Percentiles rank a stretch among this genome's conserved stretches.
phyloP scores from a whole-genome alignment of 2,329 filamentous ascomycete genomes.

The Exophiala xenobiotica region DNA sequence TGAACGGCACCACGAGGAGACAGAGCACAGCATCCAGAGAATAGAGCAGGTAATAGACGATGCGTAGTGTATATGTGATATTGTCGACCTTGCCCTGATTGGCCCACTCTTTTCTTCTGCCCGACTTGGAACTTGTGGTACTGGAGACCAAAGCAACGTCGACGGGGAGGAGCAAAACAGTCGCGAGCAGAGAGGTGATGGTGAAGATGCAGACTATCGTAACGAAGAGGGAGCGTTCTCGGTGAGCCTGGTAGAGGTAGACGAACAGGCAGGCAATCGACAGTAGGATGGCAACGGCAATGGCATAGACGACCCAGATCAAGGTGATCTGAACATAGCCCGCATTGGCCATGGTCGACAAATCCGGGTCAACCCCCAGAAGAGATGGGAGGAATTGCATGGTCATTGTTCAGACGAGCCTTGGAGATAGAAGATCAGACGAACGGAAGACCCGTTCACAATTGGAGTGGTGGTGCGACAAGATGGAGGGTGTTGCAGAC shows the following conservation, averaged over 20 bases:
- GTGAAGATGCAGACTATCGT: constrained; percentile 84
- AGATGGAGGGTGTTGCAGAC: neutral
- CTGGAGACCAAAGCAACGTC: constrained; percentile 93
- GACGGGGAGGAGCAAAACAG: constrained; percentile 86
- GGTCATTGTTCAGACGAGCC: neutral
- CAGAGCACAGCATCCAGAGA: constrained; percentile 88
- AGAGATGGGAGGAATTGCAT: constrained; percentile 11
- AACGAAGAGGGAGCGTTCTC: constrained; percentile 79
- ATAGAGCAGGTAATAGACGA: constrained; percentile 92
- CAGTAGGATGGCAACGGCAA: constrained; percentile 74
- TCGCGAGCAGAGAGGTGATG: constrained; percentile 82
- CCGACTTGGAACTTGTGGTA: constrained; percentile 71
- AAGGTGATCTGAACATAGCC: constrained; percentile 75
- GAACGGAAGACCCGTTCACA: no score
- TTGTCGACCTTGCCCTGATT: constrained; percentile 74
- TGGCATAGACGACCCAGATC: constrained; percentile 92
- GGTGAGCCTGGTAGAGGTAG: constrained; percentile 85
- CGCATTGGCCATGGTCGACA: constrained; percentile 50
- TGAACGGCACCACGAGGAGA: constrained; percentile 85
- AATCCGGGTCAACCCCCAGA: constrained; percentile 3
- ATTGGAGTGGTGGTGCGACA: neutral
- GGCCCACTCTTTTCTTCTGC: constrained; percentile 92
- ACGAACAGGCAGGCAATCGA: constrained; percentile 79
- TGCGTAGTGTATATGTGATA: constrained; percentile 76
- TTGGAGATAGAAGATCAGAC: no score